Evolutionary conservation across 106 monocot species (phyloP).

Genomic region (Amphibolis antarctica): DNA sequence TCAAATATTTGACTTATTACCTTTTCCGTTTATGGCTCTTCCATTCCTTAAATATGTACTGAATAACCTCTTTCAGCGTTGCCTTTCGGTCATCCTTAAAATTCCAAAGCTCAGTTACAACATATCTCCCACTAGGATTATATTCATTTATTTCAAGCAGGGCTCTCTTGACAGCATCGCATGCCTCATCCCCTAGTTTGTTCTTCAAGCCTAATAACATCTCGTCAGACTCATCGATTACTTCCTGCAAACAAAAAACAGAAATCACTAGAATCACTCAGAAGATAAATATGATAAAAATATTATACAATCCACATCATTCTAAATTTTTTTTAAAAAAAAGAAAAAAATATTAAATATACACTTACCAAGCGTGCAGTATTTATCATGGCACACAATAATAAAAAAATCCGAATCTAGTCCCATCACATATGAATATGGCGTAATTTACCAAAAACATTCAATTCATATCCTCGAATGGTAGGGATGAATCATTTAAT

Average conservation of each 20-base stretch:
- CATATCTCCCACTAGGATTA: conserved; percentile 19
- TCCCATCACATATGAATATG: too few relatives aligned
- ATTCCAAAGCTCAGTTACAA: conserved; percentile 19
- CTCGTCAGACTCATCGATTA: conserved; percentile 12
- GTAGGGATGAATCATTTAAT: too few relatives aligned
- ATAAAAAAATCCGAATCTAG: too few relatives aligned
- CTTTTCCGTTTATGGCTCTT: conserved; percentile 18
- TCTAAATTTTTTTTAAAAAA: too few relatives aligned
- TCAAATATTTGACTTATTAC: background rate
- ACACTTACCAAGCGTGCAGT: too few relatives aligned
- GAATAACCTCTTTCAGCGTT: conserved; percentile 16
- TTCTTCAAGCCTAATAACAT: conserved; percentile 5
- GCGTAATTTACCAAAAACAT: too few relatives aligned
- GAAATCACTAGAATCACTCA: too few relatives aligned
- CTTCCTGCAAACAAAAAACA: conserved; percentile 3
- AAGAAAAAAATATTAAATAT: too few relatives aligned
- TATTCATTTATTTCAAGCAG: conserved; percentile 21
- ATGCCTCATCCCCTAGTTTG: conserved; percentile 15
- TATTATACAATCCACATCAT: too few relatives aligned
- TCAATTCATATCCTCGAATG: too few relatives aligned
- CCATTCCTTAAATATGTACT: conserved; percentile 15
- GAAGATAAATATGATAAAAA: too few relatives aligned
- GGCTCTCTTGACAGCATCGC: conserved; percentile 5
- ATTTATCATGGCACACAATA: too few relatives aligned
- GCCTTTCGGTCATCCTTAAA: conserved; percentile 18